These are phyloP conservation scores for Salix koriyanagi DNA, from an alignment of 345 rosid species.

Conservation along the genomic window DNA sequence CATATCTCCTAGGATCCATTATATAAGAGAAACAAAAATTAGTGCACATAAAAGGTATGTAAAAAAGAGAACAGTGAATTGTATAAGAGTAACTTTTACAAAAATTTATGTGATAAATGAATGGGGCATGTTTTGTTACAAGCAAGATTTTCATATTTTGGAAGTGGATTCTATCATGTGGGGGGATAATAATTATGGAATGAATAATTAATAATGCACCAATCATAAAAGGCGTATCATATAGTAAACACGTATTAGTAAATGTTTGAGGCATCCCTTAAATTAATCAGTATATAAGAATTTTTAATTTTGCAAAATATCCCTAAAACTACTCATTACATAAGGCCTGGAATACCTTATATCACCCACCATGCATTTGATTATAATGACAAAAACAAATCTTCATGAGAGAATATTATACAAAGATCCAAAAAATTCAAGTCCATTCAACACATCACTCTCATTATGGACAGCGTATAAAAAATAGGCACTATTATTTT, in stretches of 20 bases:
- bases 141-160: neutral
- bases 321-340: neutral
- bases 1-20: slow-evolving; percentile 61
- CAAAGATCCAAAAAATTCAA: neutral
- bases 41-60: neutral
- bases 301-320: neutral
- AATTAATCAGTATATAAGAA: too few species aligned
- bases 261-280: neutral
- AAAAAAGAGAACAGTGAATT: neutral
- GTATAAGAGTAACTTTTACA: too few species aligned
- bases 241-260: neutral
- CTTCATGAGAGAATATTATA: neutral
- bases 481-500: neutral
- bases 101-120: neutral
- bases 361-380: neutral
- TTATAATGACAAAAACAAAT: neutral
- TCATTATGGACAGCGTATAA: neutral
- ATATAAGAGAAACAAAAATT: neutral
- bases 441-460: neutral
- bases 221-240: too few species aligned
- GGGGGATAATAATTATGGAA: neutral
- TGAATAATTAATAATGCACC: neutral
- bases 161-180: neutral
- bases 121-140: neutral
- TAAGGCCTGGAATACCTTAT: neutral